A percentile compares a stretch with the other conserved stretches of the same genome.
These are phyloP conservation scores for Rhodotorula sp. DNA, from an alignment of 1,284 basidiomycete species.

Conservation along the genomic window DNA sequence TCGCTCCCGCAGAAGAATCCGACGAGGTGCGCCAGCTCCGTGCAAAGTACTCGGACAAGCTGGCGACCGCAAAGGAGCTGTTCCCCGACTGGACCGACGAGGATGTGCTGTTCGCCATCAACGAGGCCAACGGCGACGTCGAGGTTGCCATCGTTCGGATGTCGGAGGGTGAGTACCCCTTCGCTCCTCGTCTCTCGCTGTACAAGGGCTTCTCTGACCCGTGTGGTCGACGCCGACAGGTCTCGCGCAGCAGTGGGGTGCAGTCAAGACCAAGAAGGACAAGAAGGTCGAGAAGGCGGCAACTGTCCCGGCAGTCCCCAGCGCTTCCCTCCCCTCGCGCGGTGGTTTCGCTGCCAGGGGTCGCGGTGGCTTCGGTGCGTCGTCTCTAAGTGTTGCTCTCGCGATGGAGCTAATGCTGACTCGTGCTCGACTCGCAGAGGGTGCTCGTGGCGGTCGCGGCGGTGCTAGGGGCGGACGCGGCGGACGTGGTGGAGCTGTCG, in stretches of 20 bases:
- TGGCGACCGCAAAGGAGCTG: conserved; percentile 58
- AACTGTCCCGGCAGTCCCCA: conserved; percentile 5
- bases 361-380: conserved; percentile 35
- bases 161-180: conserved; percentile 64
- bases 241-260: conserved; percentile 76
- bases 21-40: conserved; percentile 34
- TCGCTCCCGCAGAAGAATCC: conserved; percentile 20
- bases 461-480: conserved; percentile 64
- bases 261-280: conserved; percentile 82
- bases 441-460: conserved; percentile 54
- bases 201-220: background rate
- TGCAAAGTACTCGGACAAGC: conserved; percentile 28
- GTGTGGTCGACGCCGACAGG: conserved; percentile 55
- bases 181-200: background rate
- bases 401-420: too few relatives aligned
- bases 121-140: conserved; percentile 71
- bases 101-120: conserved; percentile 71
- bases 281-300: conserved; percentile 53
- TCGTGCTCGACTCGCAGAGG: conserved; percentile 7
- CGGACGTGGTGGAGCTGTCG: conserved; percentile 60
- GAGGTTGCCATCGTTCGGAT: conserved; percentile 73
- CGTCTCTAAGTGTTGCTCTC: background rate
- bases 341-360: conserved; percentile 35
- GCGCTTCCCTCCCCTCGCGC: conserved; percentile 11
- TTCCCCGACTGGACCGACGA: conserved; percentile 77